A percentile compares a stretch with the other conserved stretches of the same genome.
phyloP scores from a whole-genome alignment of 148 eudicot species.

The Nyssa sinensis region DNA sequence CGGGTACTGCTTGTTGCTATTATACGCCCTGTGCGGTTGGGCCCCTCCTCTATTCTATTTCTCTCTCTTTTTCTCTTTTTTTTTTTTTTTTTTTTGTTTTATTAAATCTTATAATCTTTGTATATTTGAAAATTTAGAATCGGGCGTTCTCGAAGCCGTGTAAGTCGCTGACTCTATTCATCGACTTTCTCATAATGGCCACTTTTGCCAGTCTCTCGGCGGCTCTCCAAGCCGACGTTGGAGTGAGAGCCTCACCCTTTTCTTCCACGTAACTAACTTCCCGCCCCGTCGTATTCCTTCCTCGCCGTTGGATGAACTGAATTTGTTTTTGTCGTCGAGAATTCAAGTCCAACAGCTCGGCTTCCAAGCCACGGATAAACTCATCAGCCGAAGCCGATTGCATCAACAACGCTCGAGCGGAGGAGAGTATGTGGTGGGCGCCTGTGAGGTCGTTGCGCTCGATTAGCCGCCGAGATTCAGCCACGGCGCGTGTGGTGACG shows the following conservation, averaged over 20 bases:
- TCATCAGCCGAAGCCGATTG: slow-evolving; percentile 52
- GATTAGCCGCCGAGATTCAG: slow-evolving; percentile 58
- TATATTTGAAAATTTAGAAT: slow-evolving; percentile 34
- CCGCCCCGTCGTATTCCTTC: slow-evolving; percentile 17
- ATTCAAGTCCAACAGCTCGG: slow-evolving; percentile 59
- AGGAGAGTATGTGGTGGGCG: slow-evolving; percentile 59
- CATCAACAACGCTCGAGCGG: slow-evolving; percentile 64
- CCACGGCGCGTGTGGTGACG: slow-evolving; percentile 72
- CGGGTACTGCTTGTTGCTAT: slow-evolving; percentile 22
- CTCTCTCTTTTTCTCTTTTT: background rate
- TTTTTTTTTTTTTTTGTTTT: background rate
- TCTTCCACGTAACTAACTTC: slow-evolving; percentile 42
- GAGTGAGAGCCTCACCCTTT: slow-evolving; percentile 77
- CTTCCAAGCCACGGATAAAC: slow-evolving; percentile 49
- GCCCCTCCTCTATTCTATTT: background rate
- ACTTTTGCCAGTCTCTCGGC: slow-evolving; percentile 93
- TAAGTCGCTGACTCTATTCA: slow-evolving; percentile 84
- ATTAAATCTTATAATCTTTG: background rate
- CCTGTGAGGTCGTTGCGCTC: slow-evolving; percentile 59
- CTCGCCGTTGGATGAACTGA: slow-evolving; percentile 17
- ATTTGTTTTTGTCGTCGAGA: slow-evolving; percentile 49
- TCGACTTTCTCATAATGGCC: slow-evolving; percentile 83
- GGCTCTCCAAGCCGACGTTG: slow-evolving; percentile 97
- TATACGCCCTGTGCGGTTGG: background rate
- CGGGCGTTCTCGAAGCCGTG: slow-evolving; percentile 99